A percentile compares a stretch with the other conserved stretches of the same genome.
Conservation (phyloP, 2,329 filamentous ascomycete species). For the Verticillium albo-atrum region DNA sequence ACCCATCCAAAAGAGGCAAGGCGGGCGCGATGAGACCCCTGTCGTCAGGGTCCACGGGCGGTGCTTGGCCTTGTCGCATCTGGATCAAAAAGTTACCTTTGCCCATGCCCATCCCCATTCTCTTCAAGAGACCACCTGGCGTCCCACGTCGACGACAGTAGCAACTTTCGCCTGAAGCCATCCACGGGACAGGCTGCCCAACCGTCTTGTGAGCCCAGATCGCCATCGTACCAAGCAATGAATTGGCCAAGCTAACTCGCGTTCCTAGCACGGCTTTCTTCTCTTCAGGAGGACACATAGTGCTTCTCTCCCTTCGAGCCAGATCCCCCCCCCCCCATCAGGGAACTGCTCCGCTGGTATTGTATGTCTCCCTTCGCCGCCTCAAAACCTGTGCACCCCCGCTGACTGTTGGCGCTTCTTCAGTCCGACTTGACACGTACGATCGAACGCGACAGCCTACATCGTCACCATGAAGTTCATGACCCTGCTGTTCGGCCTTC, state of each 20-base stretch:
- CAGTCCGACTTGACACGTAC: not conserved
- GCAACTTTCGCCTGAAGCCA: not conserved
- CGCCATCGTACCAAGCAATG: not conserved
- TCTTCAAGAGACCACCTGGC: not conserved
- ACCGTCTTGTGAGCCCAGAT: not conserved
- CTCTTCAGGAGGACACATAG: not conserved
- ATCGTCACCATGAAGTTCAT: constrained; percentile 65
- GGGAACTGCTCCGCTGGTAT: not conserved
- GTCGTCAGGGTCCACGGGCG: not conserved
- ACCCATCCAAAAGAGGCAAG: not conserved
- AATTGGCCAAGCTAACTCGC: not conserved
- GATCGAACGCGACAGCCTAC: not conserved
- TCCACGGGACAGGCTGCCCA: not conserved
- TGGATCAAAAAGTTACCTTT: not conserved
- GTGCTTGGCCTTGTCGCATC: not conserved
- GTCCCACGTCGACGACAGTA: not conserved
- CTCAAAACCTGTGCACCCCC: not conserved
- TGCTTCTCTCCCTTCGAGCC: not conserved
- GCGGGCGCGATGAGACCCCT: not conserved
- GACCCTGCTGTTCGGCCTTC: constrained; percentile 62
- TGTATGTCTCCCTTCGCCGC: not conserved
- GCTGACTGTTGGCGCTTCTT: not conserved
- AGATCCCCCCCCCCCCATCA: not conserved
- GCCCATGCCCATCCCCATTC: not conserved
- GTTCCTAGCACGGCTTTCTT: not conserved